These are phyloP conservation scores for Torrubiella hemipterigena DNA, from an alignment of 2,329 filamentous ascomycete genomes.

Conservation along the genomic window DNA sequence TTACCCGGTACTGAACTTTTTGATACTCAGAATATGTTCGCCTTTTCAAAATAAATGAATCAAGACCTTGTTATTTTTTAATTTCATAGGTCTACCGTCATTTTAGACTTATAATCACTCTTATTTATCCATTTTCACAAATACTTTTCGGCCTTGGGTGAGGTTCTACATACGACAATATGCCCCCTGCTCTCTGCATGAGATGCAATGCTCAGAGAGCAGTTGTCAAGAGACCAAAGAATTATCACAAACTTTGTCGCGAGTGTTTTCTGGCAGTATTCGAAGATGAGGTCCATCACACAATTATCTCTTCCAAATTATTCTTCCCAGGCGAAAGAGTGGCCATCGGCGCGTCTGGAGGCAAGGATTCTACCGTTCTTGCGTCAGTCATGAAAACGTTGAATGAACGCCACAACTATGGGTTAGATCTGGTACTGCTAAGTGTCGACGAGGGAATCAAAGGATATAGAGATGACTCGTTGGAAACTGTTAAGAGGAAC, in stretches of 20 bases:
- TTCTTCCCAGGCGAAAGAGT: constrained; percentile 77
- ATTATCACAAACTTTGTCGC: constrained; percentile 87
- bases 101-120: too few species aligned
- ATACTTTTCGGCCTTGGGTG: too few species aligned
- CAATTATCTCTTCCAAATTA: constrained; percentile 69
- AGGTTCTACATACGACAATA: constrained; percentile 24
- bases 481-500: constrained; percentile 95
- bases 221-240: constrained; percentile 87
- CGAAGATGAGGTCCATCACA: constrained; percentile 88
- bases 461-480: constrained; percentile 87
- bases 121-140: too few species aligned
- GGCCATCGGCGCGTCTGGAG: constrained; percentile 91
- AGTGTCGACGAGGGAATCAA: constrained; percentile 97
- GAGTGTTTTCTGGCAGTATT: constrained; percentile 78
- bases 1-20: constrained; percentile 3
- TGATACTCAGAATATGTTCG: not conserved
- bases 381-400: constrained; percentile 90
- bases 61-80: too few species aligned
- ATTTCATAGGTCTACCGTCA: too few species aligned
- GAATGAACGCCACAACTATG: constrained; percentile 81
- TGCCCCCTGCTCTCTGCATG: constrained; percentile 69
- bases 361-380: constrained; percentile 94
- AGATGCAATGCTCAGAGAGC: constrained; percentile 68
- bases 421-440: constrained; percentile 71
- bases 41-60: too few species aligned